phyloP scores from a whole-genome alignment of 2,329 filamentous ascomycete species.

The Hymenoscyphus infarciens region DNA sequence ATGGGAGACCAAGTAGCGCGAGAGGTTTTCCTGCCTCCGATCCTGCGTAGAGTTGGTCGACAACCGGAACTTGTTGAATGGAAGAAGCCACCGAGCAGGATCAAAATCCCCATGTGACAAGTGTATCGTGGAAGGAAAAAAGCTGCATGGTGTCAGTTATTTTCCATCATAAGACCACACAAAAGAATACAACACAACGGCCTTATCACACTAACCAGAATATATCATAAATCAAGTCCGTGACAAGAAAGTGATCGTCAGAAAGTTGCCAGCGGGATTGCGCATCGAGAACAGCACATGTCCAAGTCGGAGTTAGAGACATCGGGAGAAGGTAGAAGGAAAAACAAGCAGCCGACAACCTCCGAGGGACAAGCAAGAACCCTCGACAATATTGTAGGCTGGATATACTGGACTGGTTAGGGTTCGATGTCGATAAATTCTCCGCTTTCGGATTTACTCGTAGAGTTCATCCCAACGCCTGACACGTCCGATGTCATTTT shows the following conservation, averaged over 20 bases:
- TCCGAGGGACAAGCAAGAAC: neutral
- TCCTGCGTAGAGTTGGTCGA: no score
- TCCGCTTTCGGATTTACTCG: neutral
- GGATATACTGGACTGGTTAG: neutral
- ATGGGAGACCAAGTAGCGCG: no score
- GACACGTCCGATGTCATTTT: neutral
- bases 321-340: neutral
- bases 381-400: neutral
- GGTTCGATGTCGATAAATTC: neutral
- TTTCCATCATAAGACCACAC: neutral
- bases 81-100: neutral
- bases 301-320: no score
- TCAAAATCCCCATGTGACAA: neutral
- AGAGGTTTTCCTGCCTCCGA: no score
- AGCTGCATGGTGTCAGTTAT: neutral
- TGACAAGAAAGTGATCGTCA: neutral
- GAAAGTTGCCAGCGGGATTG: neutral
- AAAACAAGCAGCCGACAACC: neutral
- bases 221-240: neutral
- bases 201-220: neutral
- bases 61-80: neutral
- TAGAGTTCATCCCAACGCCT: neutral
- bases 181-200: neutral
- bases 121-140: neutral
- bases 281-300: neutral